Evolutionary conservation across 2,329 filamentous ascomycete genomes (phyloP), one percentile per base, ranked within the genome.

Genomic region (Sporothrix mexicana): DNA sequence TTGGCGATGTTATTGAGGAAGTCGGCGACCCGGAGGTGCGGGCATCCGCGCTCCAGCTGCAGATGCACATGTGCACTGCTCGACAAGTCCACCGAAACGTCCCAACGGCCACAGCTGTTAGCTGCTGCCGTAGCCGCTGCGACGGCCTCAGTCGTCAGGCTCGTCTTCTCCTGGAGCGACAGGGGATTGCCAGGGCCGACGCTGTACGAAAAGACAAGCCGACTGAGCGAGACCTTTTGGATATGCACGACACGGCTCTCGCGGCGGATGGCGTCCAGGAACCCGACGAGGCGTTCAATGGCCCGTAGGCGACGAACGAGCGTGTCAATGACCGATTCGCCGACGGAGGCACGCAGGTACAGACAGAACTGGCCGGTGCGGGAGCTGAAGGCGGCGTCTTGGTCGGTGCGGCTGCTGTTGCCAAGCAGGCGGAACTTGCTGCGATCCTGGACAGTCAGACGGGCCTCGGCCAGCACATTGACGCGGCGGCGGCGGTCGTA

Each of bases 171-270:
- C 10, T 68, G 15, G 23, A 30, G 17, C 13, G 75, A 61, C 25
- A 62, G 64, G 17, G n/a, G 36, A 43, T 23, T 25, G 17, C 20
- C 53, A 2, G 36, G 64, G 15, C 53, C 71, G 74, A 62, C 75
- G 70, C 84, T 84, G 79, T 96, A 97, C n/a, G 85, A 88, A 79
- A 96, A 94, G 2, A 87, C 83, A 6, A 96, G 86, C 74, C 87
- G 84, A 76, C 84, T 84, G 72, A 95, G 83, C 17, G 87, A 89
- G 72, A 91, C 85, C 55, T 86, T 83, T 76, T 90, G 86, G 78
- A 87, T 87, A 59, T 83, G 83, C 49, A 92, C 86, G 69, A 86
- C 84, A 17, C 84, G 84, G 64, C 84, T 83, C 76, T 88, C 84
- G 74, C 84, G 83, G 71, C 88, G 84, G 74, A 95, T 87, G 1